phyloP scores from a whole-genome alignment of 441 rosid species.

The Eugenia klotzschiana region DNA sequence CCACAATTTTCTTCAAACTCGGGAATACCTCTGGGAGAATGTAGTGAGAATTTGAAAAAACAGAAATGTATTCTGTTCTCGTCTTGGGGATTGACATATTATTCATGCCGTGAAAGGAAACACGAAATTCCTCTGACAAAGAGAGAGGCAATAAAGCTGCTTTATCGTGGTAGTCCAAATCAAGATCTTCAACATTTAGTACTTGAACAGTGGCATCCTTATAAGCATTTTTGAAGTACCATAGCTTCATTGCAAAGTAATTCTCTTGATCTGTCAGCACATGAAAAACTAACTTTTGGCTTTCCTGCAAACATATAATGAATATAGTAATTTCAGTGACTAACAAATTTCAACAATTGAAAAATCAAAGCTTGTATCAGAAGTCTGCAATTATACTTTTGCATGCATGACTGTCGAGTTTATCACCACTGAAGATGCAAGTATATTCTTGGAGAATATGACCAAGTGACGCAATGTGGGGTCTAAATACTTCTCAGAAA shows the following conservation, averaged over 20 bases:
- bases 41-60: slow-evolving; percentile 65
- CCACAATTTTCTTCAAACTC: slow-evolving; percentile 43
- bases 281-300: slow-evolving; percentile 64
- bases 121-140: slow-evolving; percentile 72
- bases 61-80: slow-evolving; percentile 54
- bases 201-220: slow-evolving; percentile 54
- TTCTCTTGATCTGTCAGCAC: slow-evolving; percentile 76
- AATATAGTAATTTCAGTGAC: not conserved
- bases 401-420: slow-evolving; percentile 73
- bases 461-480: slow-evolving; percentile 59
- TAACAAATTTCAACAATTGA: not conserved
- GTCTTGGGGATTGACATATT: slow-evolving; percentile 18
- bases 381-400: slow-evolving; percentile 26
- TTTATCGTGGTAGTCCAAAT: slow-evolving; percentile 27
- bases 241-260: slow-evolving; percentile 70
- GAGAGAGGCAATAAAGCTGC: slow-evolving; percentile 25
- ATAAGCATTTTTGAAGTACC: slow-evolving; percentile 59
- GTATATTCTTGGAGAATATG: slow-evolving; percentile 62
- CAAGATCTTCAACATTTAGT: slow-evolving; percentile 50
- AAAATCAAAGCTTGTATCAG: slow-evolving; percentile 3
- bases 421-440: slow-evolving; percentile 81
- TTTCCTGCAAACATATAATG: slow-evolving; percentile 54
- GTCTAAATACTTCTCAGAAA: slow-evolving; percentile 44
- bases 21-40: slow-evolving; percentile 67
- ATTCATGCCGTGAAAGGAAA: slow-evolving; percentile 37